These are phyloP conservation scores for Aspergillus clavatus DNA, from an alignment of 2,329 filamentous ascomycete species.

Conservation along the genomic window DNA sequence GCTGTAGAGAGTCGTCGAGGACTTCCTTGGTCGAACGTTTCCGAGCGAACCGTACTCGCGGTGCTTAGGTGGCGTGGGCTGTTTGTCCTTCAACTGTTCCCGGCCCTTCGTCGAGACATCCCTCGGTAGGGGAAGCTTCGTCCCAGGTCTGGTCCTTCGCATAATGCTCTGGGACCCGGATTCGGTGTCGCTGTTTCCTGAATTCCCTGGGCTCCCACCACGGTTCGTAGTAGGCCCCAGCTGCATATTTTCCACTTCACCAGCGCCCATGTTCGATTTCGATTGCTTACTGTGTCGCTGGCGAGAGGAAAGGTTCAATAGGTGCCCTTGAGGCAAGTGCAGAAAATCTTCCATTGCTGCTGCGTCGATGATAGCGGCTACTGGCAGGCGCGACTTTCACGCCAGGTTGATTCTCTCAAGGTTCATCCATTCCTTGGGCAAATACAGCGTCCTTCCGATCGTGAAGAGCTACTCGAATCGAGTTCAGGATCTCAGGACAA, in stretches of 20 bases:
- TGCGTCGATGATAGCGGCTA: constrained; percentile 6
- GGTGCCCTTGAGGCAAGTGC: constrained; percentile 25
- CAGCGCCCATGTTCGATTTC: constrained; percentile 2
- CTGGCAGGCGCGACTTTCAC: constrained; percentile 11
- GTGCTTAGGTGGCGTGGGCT: constrained; percentile 8
- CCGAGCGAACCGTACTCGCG: constrained; percentile 3
- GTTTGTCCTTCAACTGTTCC: constrained; percentile 13
- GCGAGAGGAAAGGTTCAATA: constrained; percentile 28
- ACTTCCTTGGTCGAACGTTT: constrained; percentile 5
- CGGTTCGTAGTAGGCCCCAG: background rate
- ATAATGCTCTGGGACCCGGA: constrained; percentile 9
- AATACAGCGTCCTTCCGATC: background rate
- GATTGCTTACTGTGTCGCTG: constrained; percentile 9
- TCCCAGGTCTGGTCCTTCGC: constrained; percentile 16
- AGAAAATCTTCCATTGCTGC: constrained; percentile 27
- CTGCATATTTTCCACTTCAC: constrained; percentile 4
- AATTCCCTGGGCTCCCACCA: constrained; percentile 1
- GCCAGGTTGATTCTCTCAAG: constrained; percentile 13
- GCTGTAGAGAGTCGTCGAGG: constrained; percentile 5
- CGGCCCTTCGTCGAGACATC: constrained; percentile 14
- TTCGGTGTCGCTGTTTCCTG: constrained; percentile 9
- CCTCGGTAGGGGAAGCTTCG: constrained; percentile 28
- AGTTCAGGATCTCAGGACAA: background rate
- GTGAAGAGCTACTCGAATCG: background rate
- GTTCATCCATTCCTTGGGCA: constrained; percentile 11